Evolutionary conservation across 2,329 filamentous ascomycete genomes (phyloP).

Genomic region (Escovopsis weberi): DNA sequence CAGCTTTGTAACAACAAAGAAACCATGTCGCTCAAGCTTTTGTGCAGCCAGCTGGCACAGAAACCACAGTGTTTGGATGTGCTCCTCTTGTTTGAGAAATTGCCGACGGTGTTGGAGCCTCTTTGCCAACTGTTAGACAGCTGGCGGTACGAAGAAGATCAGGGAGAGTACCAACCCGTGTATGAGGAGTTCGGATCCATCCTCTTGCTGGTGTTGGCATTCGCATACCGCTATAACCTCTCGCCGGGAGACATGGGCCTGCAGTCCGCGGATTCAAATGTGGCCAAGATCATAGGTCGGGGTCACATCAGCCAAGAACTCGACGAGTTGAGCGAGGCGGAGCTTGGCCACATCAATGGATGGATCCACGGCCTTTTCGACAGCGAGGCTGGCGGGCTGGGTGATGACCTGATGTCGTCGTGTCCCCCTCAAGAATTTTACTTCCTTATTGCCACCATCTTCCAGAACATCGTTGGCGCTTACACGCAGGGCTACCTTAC

Average conservation of each 20-base stretch:
- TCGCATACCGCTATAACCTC: constrained; percentile 62
- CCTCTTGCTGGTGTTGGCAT: constrained; percentile 56
- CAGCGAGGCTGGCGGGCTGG: constrained; percentile 55
- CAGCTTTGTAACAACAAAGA: constrained; percentile 59
- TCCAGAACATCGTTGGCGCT: constrained; percentile 60
- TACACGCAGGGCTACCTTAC: constrained; percentile 49
- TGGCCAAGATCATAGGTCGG: constrained; percentile 49
- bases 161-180: constrained; percentile 69
- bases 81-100: constrained; percentile 59
- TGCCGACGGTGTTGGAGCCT: constrained; percentile 54
- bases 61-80: constrained; percentile 61
- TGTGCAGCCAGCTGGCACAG: constrained; percentile 60
- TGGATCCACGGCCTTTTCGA: constrained; percentile 73
- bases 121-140: constrained; percentile 62
- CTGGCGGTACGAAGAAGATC: constrained; percentile 72
- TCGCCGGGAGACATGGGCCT: constrained; percentile 49
- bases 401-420: constrained; percentile 67
- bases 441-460: constrained; percentile 59
- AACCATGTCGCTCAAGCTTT: constrained; percentile 62
- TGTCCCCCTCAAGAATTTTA: constrained; percentile 77
- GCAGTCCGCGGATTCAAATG: constrained; percentile 45
- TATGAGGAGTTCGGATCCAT: constrained; percentile 78
- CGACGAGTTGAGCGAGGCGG: constrained; percentile 47
- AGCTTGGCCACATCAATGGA: constrained; percentile 50
- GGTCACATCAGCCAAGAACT: constrained; percentile 41